Evolutionary conservation across 225 moss, liverwort and hornwort genomes (phyloP).

Genomic region (Pseudoscleropodium purum): DNA sequence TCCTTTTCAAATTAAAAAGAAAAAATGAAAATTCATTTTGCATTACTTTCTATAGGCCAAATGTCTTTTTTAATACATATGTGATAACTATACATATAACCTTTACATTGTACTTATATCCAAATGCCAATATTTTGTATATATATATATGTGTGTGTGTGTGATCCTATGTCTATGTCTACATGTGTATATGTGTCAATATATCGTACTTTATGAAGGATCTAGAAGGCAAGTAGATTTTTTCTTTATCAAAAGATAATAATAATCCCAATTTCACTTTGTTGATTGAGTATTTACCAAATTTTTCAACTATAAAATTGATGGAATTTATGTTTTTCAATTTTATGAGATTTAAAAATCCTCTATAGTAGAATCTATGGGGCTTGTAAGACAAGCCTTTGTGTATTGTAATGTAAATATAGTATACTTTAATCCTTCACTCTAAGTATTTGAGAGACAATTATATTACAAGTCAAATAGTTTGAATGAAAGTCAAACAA

Average conservation of each 20-base stretch:
- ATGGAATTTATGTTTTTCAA: background rate
- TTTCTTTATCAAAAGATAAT: background rate
- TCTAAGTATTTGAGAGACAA: fast-evolving
- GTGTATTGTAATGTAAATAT: background rate
- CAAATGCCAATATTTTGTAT: background rate
- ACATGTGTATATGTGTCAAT: background rate
- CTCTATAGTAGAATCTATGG: fast-evolving
- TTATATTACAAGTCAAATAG: background rate
- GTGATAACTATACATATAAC: background rate
- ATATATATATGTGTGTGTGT: too few species aligned
- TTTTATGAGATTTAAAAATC: background rate
- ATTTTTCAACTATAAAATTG: background rate
- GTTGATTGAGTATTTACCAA: background rate
- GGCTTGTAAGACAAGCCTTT: too few species aligned
- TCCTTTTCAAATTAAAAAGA: background rate
- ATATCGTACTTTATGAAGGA: background rate
- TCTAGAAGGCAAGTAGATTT: fast-evolving
- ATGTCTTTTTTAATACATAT: background rate
- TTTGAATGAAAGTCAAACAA: background rate
- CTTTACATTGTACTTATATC: background rate
- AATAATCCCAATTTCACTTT: background rate
- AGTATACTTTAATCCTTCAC: background rate
- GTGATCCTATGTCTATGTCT: background rate
- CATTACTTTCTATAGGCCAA: fast-evolving
- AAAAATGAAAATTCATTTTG: background rate